Conservation (phyloP, 2,329 filamentous ascomycete species). For the Clonostachys byssicola region DNA sequence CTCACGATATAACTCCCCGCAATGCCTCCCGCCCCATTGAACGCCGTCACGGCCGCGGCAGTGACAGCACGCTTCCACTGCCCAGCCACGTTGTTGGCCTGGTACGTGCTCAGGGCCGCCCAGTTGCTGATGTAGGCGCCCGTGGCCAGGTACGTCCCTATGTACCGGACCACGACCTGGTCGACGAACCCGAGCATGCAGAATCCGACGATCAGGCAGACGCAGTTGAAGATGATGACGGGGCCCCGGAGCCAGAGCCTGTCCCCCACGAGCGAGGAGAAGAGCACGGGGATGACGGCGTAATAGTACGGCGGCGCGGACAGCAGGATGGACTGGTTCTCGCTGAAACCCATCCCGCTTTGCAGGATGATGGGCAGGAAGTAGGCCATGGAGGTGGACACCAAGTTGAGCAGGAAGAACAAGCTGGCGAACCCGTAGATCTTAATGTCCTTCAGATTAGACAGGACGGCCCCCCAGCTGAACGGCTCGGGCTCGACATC, state of each 20-base stretch:
- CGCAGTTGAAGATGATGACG: constrained; percentile 8
- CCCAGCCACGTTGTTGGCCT: constrained; percentile 14
- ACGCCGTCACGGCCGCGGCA: constrained; percentile 9
- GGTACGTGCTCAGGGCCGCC: constrained; percentile 7
- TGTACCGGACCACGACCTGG: constrained; percentile 8
- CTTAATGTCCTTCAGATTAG: constrained; percentile 4
- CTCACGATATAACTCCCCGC: constrained; percentile 10
- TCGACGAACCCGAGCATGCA: constrained; percentile 3
- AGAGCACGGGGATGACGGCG: constrained; percentile 10
- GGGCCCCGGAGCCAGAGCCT: constrained; percentile 11
- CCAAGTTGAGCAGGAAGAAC: constrained; percentile 9
- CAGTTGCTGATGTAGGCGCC: constrained; percentile 8
- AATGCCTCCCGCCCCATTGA: constrained; percentile 13
- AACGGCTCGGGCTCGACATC: constrained; percentile 6
- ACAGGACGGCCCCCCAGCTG: constrained; percentile 3
- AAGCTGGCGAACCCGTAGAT: constrained; percentile 7
- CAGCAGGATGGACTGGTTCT: constrained; percentile 10
- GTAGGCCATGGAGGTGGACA: constrained; percentile 10
- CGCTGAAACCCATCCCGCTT: constrained; percentile 8
- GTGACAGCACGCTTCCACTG: constrained; percentile 15
- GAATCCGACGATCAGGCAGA: constrained; percentile 8
- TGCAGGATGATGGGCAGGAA: constrained; percentile 14
- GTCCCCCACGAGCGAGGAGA: constrained; percentile 11
- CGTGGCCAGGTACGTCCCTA: constrained; percentile 12
- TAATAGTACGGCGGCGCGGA: constrained; percentile 15